Percentiles rank a stretch among this genome's conserved stretches.
phyloP scores from a whole-genome alignment of 106 monocot species.

The Platanthera guangdongensis region DNA sequence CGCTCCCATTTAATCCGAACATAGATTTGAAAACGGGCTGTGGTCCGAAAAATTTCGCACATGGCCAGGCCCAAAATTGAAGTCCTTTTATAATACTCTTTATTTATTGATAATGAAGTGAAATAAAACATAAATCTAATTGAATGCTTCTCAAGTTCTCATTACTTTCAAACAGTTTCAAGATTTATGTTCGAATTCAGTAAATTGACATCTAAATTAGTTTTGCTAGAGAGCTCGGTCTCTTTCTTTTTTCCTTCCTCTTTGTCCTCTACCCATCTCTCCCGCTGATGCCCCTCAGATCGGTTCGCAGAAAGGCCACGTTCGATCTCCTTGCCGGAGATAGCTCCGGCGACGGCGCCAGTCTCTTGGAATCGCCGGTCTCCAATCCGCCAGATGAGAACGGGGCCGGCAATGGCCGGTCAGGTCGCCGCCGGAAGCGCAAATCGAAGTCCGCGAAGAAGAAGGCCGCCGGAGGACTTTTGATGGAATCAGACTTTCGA shows the following conservation, averaged over 20 bases:
- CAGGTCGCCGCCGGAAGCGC: conserved; percentile 24
- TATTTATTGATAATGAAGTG: too few relatives aligned
- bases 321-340: conserved; percentile 53
- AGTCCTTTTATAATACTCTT: too few relatives aligned
- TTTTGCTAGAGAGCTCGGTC: background rate
- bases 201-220: too few relatives aligned
- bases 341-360: conserved; percentile 33
- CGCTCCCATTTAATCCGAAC: too few relatives aligned
- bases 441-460: conserved; percentile 32
- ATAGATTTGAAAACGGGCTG: too few relatives aligned
- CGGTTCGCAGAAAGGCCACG: conserved; percentile 35
- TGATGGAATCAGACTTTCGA: conserved; percentile 11
- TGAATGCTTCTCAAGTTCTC: too few relatives aligned
- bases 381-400: background rate
- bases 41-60: too few relatives aligned
- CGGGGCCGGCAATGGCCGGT: conserved; percentile 7
- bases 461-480: background rate
- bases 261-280: background rate
- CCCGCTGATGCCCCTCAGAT: background rate
- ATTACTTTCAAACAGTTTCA: too few relatives aligned
- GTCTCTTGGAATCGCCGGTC: background rate
- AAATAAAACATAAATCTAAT: too few relatives aligned
- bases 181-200: too few relatives aligned
- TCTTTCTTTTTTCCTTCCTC: background rate
- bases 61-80: too few relatives aligned